A percentile compares a stretch with the other conserved stretches of the same genome.
phyloP scores from a whole-genome alignment of 192 early-diverging fungal genomes.

The Diversispora eburnea region DNA sequence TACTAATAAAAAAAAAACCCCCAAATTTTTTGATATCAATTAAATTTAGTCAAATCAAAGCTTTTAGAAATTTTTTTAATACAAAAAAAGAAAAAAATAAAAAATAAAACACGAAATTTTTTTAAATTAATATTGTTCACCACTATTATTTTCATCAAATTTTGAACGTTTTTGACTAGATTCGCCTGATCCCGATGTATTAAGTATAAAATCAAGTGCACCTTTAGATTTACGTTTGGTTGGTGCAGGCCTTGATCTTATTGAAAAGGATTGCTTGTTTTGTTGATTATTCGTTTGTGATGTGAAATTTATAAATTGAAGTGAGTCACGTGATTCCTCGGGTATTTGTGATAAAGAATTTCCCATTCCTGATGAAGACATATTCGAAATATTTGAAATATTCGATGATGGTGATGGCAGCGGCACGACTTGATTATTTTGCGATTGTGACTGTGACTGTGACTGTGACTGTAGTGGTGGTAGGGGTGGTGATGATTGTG shows the following conservation, averaged over 20 bases:
- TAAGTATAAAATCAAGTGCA: conserved; percentile 24
- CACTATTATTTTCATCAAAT: conserved; percentile 7
- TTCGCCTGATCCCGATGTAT: background rate
- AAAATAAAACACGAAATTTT: background rate
- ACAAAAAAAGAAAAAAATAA: too few species aligned
- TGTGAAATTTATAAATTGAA: background rate
- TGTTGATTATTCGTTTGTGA: background rate
- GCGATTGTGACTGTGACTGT: too few species aligned
- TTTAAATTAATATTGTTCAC: background rate
- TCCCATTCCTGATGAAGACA: too few species aligned
- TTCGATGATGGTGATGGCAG: too few species aligned
- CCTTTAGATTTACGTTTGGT: conserved; percentile 22
- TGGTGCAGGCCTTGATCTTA: background rate
- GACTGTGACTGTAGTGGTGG: too few species aligned
- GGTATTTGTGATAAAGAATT: background rate
- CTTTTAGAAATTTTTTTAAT: too few species aligned
- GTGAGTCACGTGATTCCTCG: background rate
- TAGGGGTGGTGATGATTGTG: too few species aligned
- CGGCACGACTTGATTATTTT: too few species aligned
- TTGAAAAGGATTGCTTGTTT: background rate
- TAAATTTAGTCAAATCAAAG: too few species aligned
- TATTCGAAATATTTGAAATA: too few species aligned
- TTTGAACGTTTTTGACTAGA: conserved; percentile 2
- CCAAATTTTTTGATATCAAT: too few species aligned
- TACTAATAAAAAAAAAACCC: too few species aligned